phyloP scores from a whole-genome alignment of 148 eudicot genomes.

The Vaccinium macrocarpon region DNA sequence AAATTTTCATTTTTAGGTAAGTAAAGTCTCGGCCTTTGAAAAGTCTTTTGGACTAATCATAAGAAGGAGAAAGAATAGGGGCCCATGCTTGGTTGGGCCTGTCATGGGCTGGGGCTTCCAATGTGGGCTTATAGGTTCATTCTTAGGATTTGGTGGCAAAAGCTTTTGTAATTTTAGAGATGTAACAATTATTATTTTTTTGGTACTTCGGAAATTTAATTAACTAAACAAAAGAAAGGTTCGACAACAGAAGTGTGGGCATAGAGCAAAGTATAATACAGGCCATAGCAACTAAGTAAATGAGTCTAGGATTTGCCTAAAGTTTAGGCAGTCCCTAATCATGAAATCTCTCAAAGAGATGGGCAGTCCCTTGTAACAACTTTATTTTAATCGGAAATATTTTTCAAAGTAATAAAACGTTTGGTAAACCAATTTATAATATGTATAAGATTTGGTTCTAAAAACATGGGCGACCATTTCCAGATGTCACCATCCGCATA shows the following conservation, averaged over 20 bases:
- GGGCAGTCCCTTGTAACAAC: neutral
- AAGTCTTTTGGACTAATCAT: neutral
- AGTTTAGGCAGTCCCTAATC: no score
- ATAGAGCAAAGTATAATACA: no score
- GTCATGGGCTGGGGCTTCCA: neutral
- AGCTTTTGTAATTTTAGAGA: neutral
- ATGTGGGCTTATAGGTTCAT: neutral
- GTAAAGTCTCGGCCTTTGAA: neutral
- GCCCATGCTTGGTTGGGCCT: neutral
- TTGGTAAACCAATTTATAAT: neutral
- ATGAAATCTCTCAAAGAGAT: no score
- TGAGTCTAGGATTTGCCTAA: no score
- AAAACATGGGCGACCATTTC: neutral
- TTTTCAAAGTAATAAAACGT: neutral
- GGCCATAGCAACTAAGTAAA: no score
- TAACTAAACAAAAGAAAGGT: no score
- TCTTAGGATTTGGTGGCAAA: neutral
- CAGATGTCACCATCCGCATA: no score
- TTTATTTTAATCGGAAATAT: neutral
- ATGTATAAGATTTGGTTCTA: neutral
- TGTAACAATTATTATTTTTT: no score
- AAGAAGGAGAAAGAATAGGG: neutral
- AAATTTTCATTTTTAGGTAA: no score
- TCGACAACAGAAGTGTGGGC: no score
- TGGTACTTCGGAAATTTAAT: no score